Evolutionary conservation across 768 basidiomycete genomes (phyloP).

Genomic region (Clitopilus hobsonii): DNA sequence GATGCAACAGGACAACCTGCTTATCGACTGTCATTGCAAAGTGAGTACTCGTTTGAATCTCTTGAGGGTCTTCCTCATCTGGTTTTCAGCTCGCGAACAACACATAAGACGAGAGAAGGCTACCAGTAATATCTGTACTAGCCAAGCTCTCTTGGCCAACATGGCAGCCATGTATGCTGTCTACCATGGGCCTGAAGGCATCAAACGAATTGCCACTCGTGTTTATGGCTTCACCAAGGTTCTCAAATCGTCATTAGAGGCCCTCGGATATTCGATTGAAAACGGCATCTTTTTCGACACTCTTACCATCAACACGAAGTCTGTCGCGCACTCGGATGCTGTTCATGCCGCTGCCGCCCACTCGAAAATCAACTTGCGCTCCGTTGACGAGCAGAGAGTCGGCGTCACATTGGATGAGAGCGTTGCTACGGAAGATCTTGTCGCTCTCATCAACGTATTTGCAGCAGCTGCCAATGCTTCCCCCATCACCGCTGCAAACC

Average conservation of each 20-base stretch:
- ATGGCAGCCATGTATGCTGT: conserved; percentile 99
- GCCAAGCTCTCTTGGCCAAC: conserved; percentile 95
- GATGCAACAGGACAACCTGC: conserved; percentile 83
- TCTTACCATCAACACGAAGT: conserved; percentile 56
- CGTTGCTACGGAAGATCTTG: conserved; percentile 68
- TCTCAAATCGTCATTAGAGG: conserved; percentile 61
- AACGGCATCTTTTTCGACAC: conserved; percentile 91
- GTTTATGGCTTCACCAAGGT: conserved; percentile 87
- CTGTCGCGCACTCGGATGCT: conserved; percentile 47
- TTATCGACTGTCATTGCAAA: conserved; percentile 91
- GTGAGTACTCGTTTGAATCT: conserved; percentile 51
- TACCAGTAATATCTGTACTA: conserved; percentile 97
- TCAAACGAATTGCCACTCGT: conserved; percentile 80
- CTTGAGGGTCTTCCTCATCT: conserved; percentile 1
- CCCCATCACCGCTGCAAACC: conserved; percentile 38
- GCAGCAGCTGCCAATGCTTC: conserved; percentile 54
- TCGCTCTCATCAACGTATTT: conserved; percentile 79
- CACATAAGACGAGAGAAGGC: conserved; percentile 98
- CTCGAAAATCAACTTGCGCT: conserved; percentile 80
- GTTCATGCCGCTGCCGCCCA: conserved; percentile 67
- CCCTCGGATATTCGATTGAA: conserved; percentile 67
- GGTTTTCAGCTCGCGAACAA: conserved; percentile 77
- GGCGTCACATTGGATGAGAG: conserved; percentile 95
- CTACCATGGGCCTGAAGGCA: conserved; percentile 89
- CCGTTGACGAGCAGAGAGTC: conserved; percentile 66